Base-by-base conservation (phyloP, 1,139 yeast genomes). In the Debaryomyces psychrophilus region DNA sequence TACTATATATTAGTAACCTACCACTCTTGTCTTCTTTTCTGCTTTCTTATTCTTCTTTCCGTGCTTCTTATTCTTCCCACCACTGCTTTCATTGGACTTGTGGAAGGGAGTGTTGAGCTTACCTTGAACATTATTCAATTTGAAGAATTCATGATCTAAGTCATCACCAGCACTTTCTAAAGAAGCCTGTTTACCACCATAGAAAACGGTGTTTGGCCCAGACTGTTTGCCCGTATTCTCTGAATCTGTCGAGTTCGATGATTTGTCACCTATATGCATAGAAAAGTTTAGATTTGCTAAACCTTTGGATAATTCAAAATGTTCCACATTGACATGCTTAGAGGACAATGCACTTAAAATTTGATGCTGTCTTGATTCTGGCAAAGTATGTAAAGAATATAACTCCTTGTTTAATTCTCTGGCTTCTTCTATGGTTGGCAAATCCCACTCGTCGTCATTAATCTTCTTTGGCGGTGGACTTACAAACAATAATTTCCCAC, bases 141-240 rank as follows among this genome's bases (percentile, higher is more conserved):
- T 76, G 73, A 92, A 92, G 60, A 92, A 92, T 53, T 90, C 96
- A 39, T 81, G 77, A 64, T 90, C 97, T 54, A 90, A 74, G 54
- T 88, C 93, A 47, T 82, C 88, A 34, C 90, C 87, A 14, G 87
- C 87, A 65, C 85, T 83, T 54, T 80, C 83, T 54, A 89, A 76
- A 2, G 89, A 87, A 9, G 95, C 90, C 62, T 85, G 90, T 54
- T 81, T 83, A 66, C 95, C 95, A 67, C 93, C 95, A 54, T 85
- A 83, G 51, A 77, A 78, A 17, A 72, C 62, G 22, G 82, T 73
- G 44, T 69, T 80, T 17, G 81, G 74, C 11, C 73, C 59, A 4
- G 56, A 53, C 46, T 65, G 59, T 5, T 63, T 57, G 37, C 73
- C 78, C 12, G 73, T 73, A 35, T 40, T 47, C 2, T 49, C 49